These are phyloP conservation scores for Cryphonectria radicalis DNA, from an alignment of 2,329 filamentous ascomycete genomes.

Conservation along the genomic window DNA sequence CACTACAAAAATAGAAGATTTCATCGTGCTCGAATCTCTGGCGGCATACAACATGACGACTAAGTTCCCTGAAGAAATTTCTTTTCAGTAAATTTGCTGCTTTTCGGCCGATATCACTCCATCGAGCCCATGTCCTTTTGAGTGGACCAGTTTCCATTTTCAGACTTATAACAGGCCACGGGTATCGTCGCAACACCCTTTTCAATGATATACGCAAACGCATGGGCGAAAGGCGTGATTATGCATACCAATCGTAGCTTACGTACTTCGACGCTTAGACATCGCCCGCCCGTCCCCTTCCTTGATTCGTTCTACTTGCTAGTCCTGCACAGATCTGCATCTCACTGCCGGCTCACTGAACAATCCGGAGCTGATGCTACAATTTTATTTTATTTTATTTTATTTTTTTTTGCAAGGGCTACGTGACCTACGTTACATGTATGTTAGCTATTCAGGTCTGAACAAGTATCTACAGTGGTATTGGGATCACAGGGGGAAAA, in stretches of 20 bases:
- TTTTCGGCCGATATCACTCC: slow-evolving; percentile 5
- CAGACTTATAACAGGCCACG: not conserved
- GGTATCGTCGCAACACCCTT: not conserved
- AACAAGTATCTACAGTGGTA: not conserved
- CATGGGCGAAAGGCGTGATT: slow-evolving; percentile 13
- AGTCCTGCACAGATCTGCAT: not conserved
- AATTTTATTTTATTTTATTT: not conserved
- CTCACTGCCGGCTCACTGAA: not conserved
- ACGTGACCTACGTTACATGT: not conserved
- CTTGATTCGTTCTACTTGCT: not conserved
- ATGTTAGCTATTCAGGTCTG: not conserved
- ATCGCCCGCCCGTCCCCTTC: not conserved
- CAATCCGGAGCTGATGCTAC: not conserved
- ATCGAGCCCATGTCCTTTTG: slow-evolving; percentile 9
- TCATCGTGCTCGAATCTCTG: not conserved
- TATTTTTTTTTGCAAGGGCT: not conserved
- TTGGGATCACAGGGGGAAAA: not conserved
- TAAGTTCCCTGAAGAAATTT: not conserved
- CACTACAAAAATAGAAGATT: not conserved
- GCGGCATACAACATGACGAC: not conserved
- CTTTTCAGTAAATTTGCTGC: slow-evolving; percentile 3
- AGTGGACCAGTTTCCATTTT: slow-evolving; percentile 5
- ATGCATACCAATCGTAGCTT: slow-evolving; percentile 5
- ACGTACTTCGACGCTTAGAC: slow-evolving; percentile 6
- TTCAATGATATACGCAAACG: slow-evolving; percentile 4